Base-by-base conservation (phyloP, 2,329 filamentous ascomycete genomes). In the Diaporthe capsici region DNA sequence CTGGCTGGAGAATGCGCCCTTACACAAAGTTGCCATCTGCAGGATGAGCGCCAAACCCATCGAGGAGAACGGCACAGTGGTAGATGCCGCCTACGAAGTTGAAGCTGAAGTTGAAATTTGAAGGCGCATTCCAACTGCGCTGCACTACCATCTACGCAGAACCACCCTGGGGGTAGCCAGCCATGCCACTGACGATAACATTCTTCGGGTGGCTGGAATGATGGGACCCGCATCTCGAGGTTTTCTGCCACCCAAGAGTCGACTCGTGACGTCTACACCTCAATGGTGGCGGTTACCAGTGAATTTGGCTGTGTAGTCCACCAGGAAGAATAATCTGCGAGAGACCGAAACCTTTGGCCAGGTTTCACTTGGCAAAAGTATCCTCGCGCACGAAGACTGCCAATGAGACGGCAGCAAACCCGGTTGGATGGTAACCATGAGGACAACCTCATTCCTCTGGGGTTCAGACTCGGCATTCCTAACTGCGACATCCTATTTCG, bases 21-120 rank as follows among this genome's bases (percentile, higher is more conserved):
- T 98, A n/a, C 91, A 95, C 74, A 90, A 87, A 75, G 84, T 98
- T 55, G 92, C 93, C 67, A 92, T 98, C 51, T 98, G 95, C 82
- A 92, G 91, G 81, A 98, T 98, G 96, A 95, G 96, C 0, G 95
- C 95, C 13, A 94, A 92, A 87, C 92, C 90, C 79, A 85, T 85
- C 25, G 83, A 91, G 39, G 85, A 89, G 10, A 85, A 88, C 49
- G 84, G 84, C 0, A 81, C 82, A 28, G 86, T 88, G 2, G 89
- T 88, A 13, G 88, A 90, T 72, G 86, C 86, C 77, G 87, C 82
- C 17, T 92, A 91, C 76, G 88, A 89, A 77, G 87, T 89, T 12
- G 90, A 85, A 78, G 88, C 85, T 6, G 87, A 90, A 80, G 84
- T 89, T 49, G 81, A 74, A 22, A 80, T 88, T 58, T 86, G 78